Percentiles rank a stretch among this genome's conserved stretches.
phyloP scores from a whole-genome alignment of 345 rosid species.

The Ricinus communis region DNA sequence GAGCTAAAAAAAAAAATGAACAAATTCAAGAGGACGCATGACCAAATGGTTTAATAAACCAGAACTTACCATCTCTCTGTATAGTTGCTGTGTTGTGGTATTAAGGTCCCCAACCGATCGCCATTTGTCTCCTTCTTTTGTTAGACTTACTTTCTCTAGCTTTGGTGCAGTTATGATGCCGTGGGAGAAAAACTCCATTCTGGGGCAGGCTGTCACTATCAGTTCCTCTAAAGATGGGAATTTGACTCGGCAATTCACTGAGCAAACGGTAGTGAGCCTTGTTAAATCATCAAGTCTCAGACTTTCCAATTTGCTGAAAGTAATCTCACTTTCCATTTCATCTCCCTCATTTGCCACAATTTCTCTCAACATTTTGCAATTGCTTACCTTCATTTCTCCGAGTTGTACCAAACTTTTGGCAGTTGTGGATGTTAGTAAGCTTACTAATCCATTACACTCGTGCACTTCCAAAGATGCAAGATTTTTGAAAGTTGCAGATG shows the following conservation, averaged over 20 bases:
- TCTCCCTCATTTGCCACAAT: conserved; percentile 12
- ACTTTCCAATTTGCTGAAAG: conserved; percentile 4
- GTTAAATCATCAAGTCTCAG: neutral
- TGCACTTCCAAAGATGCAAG: too few species aligned
- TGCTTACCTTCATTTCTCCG: conserved; percentile 7
- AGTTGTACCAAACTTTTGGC: conserved; percentile 22
- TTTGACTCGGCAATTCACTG: neutral
- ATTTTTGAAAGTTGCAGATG: too few species aligned
- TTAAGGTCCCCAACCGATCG: too few species aligned
- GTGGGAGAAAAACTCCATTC: neutral
- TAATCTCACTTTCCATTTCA: neutral
- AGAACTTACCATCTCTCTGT: too few species aligned
- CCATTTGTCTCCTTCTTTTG: neutral
- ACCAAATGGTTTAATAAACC: too few species aligned
- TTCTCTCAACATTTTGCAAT: conserved; percentile 15
- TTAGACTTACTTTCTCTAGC: neutral
- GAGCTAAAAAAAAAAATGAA: too few species aligned
- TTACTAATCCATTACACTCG: neutral
- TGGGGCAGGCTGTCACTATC: conserved; percentile 1
- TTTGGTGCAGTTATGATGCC: neutral
- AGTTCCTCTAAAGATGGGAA: conserved; percentile 11
- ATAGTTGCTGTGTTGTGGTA: too few species aligned
- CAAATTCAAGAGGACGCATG: too few species aligned
- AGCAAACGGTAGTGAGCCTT: conserved; percentile 11
- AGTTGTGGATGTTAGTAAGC: conserved; percentile 1